Base-by-base conservation (phyloP, 495 filamentous ascomycete genomes). In the Alectoria sarmentosa region DNA sequence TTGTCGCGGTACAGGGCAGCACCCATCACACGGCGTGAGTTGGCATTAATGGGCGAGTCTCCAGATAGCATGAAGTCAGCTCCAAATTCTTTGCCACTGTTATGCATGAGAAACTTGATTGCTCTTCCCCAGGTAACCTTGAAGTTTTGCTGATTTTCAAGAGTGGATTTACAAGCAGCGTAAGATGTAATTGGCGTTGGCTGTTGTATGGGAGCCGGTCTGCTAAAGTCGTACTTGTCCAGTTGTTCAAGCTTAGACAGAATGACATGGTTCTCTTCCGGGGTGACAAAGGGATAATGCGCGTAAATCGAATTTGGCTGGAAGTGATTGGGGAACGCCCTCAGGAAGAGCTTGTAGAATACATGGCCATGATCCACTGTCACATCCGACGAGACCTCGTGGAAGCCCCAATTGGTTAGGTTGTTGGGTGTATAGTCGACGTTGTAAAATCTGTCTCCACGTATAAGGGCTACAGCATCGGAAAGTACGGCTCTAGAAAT, bases 391-490 rank as follows among this genome's bases (percentile, higher is more conserved):
- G 78, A 76, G 36, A 81, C 80, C 61, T 84, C 80, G 17, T 69
- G 76, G 70, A 76, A 81, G 5, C 89, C 91, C 90, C 90, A 86
- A 73, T 89, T 92, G 13, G 91, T 96, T 32, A 96, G 80, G 60
- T 84, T 81, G 30, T 83, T 83, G 0, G 91, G 83, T 26, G 84
- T 88, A 71, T 89, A 92, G 67, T 84, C 80, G 57, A 96, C 3
- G 7, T 90, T 95, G 74, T 92, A 92, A 76, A 92, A 91, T 19
- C 91, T 81, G 74, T 96, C 91, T 36, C 90, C 89, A 39, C 91
- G 83, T 42, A 94, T 90, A 23, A 96, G 76, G 38, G 85, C 84
- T 17, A 91, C 88, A 7, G 91, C 91, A 72, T 96, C 91, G 0
- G 89, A 92, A 4, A 96, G 78, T 61, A 96, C 86, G 68, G 55